Conservation (phyloP, 2,329 filamentous ascomycete genomes). For the Sporothrix pallida region DNA sequence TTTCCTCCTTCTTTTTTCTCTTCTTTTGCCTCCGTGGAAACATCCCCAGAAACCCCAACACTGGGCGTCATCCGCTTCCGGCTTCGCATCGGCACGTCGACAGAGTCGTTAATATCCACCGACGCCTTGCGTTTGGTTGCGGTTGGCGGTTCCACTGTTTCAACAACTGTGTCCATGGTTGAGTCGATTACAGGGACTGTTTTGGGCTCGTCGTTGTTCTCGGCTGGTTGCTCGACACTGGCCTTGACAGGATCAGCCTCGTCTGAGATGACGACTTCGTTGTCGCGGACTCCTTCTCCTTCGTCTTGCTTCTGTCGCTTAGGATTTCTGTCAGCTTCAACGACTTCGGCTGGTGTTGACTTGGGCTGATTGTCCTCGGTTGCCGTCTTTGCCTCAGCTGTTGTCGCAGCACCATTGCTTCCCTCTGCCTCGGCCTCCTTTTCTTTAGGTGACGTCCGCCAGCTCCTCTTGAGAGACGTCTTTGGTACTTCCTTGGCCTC, state of each 20-base stretch:
- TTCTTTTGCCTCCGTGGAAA: neutral
- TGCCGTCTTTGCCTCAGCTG: neutral
- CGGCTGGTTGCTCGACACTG: neutral
- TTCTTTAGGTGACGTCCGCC: neutral
- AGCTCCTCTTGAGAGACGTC: constrained; percentile 6
- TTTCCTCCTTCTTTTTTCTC: neutral
- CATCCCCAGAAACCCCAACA: too few relatives aligned
- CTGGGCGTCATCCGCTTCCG: neutral
- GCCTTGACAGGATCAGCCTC: neutral
- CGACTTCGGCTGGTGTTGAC: too few relatives aligned
- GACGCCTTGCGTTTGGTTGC: constrained; percentile 12
- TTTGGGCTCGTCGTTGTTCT: neutral
- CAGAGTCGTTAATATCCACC: neutral
- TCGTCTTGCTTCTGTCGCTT: constrained; percentile 23
- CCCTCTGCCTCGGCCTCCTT: neutral
- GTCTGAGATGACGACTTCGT: neutral
- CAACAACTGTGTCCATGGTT: neutral
- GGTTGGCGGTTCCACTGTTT: neutral
- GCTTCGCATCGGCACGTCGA: constrained; percentile 10
- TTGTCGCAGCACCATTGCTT: neutral
- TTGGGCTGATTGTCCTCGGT: too few relatives aligned
- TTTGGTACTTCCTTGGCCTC: neutral
- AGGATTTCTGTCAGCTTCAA: neutral
- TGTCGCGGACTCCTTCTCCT: neutral
- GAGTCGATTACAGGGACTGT: too few relatives aligned